Evolutionary conservation across 306 rosid genomes (phyloP).

Genomic region (Cicer bijugum): DNA sequence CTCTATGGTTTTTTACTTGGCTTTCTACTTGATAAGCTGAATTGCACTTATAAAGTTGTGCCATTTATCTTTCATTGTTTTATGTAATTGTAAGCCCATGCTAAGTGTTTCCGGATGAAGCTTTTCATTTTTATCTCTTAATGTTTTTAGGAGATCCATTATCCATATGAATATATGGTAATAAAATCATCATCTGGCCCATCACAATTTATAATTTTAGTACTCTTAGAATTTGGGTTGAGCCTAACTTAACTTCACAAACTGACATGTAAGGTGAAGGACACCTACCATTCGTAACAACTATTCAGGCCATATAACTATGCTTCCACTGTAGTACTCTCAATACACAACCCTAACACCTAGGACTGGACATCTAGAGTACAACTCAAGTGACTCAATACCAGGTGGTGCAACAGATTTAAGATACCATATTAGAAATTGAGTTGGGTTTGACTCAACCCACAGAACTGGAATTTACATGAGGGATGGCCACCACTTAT

Average conservation of each 20-base stretch:
- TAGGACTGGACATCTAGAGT: neutral
- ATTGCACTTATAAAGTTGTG: neutral
- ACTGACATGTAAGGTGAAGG: neutral
- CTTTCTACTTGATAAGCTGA: neutral
- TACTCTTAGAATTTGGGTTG: neutral
- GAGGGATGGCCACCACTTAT: neutral
- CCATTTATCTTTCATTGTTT: slow-evolving; percentile 12
- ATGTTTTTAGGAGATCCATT: slow-evolving; percentile 1
- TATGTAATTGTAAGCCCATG: neutral
- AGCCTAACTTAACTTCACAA: neutral
- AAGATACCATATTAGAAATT: neutral
- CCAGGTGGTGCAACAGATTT: neutral
- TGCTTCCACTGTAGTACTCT: neutral
- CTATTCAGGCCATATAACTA: neutral
- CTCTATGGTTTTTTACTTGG: neutral
- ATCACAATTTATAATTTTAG: slow-evolving; percentile 11
- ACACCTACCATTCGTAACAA: neutral
- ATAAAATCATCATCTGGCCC: slow-evolving; percentile 3
- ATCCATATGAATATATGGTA: neutral
- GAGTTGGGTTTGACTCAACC: neutral
- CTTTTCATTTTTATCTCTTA: neutral
- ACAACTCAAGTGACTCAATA: neutral
- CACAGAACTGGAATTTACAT: neutral
- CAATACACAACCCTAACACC: neutral
- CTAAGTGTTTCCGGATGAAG: neutral